Percentiles rank a stretch among this genome's conserved stretches.
These are phyloP conservation scores for Dactylella cylindrospora DNA, from an alignment of 2,329 filamentous ascomycete species.

Conservation along the genomic window DNA sequence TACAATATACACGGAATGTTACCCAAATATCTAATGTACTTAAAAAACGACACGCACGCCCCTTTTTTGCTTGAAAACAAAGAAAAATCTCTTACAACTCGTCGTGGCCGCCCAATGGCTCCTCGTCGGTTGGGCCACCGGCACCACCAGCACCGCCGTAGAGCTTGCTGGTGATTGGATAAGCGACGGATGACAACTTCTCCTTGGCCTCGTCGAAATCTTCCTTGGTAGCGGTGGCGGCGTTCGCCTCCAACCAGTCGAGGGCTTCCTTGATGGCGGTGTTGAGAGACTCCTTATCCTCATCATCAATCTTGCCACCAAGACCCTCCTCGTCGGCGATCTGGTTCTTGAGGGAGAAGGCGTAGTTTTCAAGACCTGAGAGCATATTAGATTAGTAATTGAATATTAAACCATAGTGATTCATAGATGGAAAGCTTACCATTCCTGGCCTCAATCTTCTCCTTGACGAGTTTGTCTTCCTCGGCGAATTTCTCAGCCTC, in stretches of 20 bases:
- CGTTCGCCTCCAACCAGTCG: constrained; percentile 97
- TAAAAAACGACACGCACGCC: too few relatives aligned
- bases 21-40: constrained; percentile 10
- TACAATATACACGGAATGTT: constrained; percentile 40
- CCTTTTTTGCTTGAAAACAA: too few relatives aligned
- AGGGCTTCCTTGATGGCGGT: constrained; percentile 95
- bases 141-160: constrained; percentile 71
- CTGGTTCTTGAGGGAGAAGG: constrained; percentile 99
- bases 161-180: constrained; percentile 98
- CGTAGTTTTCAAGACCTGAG: constrained; percentile 87
- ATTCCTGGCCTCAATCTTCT: constrained; percentile 96
- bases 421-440: constrained; percentile 48
- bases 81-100: constrained; percentile 74
- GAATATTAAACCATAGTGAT: neutral
- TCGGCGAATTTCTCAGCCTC: constrained; percentile 99
- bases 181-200: constrained; percentile 94
- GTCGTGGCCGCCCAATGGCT: constrained; percentile 70
- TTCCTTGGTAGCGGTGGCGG: constrained; percentile 70
- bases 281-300: constrained; percentile 95
- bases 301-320: constrained; percentile 95
- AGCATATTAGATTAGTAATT: constrained; percentile 14
- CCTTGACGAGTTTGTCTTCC: constrained; percentile 96
- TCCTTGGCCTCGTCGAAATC: constrained; percentile 99
- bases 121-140: constrained; percentile 59
- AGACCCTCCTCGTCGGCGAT: constrained; percentile 95